Evolutionary conservation across 2,329 filamentous ascomycete species (phyloP), one percentile per base, ranked within the genome.

Genomic region (Colletotrichum caudatum): DNA sequence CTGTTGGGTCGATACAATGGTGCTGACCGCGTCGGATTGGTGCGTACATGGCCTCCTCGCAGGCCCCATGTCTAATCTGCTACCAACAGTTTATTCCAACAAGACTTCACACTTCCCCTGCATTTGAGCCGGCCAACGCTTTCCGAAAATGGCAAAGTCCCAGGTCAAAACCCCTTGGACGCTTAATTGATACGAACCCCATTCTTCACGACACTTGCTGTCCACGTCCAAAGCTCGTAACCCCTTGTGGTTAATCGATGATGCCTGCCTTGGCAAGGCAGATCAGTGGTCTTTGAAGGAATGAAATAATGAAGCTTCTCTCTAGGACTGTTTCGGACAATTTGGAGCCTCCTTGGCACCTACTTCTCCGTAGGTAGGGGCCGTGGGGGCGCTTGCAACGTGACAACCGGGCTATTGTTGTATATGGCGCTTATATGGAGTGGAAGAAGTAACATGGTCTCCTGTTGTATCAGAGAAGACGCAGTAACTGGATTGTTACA

Each of bases 21-120:
- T 14, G 50, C 29, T 35, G 23, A 33, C 35, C 6, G 26, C 33
- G 35, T 8, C 14, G 18, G 26, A 48, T 61, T 48, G 41, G 58
- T 23, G 11, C 41, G 58, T 20, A 48, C 58, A 14, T 48, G 29
- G 58, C 20, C 58, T 48, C 18, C 29, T 61, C 1, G 14, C 6
- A 37, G 20, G 29, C 29, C 58, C 41, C 58, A 48, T n/a, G 26
- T 61, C 41, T n/a, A 61, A 37, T 33, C 58, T 61, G 58, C 41
- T 61, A 61, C 58, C 58, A 60, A 61, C 41, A 48, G 20, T 12
- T 35, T 26, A 33, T 6, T n/a, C n/a, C 23, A 14, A 61, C 29
- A 16, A 9, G 2, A 48, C 58, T 23, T 48, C 41, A 61, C 48
- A 48, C 58, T n/a, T 33, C 58, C 58, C 58, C 58, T 61, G 58